Evolutionary conservation across 768 basidiomycete genomes (phyloP).

Genomic region (Fomitopsis pulvina): DNA sequence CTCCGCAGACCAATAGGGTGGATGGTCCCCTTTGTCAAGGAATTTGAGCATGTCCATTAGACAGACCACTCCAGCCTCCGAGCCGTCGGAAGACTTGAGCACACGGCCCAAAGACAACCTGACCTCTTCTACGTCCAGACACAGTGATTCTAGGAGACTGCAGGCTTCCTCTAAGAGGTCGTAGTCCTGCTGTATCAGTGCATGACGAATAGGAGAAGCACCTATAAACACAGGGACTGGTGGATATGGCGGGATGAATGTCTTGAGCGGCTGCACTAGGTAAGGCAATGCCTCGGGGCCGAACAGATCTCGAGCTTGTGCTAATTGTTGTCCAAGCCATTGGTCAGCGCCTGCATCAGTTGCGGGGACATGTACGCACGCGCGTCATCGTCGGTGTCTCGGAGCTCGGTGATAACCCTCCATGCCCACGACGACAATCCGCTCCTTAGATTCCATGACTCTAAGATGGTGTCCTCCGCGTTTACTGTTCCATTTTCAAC

Average conservation of each 20-base stretch:
- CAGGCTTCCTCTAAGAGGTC: constrained; percentile 70
- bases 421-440: constrained; percentile 72
- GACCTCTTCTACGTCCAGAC: constrained; percentile 73
- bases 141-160: constrained; percentile 69
- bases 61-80: constrained; percentile 51
- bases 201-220: constrained; percentile 33
- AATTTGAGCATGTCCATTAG: constrained; percentile 63
- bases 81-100: constrained; percentile 44
- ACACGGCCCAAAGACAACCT: constrained; percentile 67
- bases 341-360: neutral
- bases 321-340: neutral
- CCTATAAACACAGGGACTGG: constrained; percentile 33
- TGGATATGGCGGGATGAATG: constrained; percentile 53
- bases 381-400: constrained; percentile 41
- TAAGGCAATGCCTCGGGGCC: constrained; percentile 57
- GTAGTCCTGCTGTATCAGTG: constrained; percentile 58
- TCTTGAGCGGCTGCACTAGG: constrained; percentile 49
- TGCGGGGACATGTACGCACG: constrained; percentile 31
- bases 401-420: constrained; percentile 66
- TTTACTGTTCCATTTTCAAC: constrained; percentile 16
- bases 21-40: constrained; percentile 66
- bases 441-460: constrained; percentile 61
- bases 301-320: constrained; percentile 49
- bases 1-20: constrained; percentile 50
- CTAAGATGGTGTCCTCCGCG: constrained; percentile 28